Evolutionary conservation across 176 grass and related monocot genomes (phyloP).

Genomic region (Cenchrus fungigraminus): DNA sequence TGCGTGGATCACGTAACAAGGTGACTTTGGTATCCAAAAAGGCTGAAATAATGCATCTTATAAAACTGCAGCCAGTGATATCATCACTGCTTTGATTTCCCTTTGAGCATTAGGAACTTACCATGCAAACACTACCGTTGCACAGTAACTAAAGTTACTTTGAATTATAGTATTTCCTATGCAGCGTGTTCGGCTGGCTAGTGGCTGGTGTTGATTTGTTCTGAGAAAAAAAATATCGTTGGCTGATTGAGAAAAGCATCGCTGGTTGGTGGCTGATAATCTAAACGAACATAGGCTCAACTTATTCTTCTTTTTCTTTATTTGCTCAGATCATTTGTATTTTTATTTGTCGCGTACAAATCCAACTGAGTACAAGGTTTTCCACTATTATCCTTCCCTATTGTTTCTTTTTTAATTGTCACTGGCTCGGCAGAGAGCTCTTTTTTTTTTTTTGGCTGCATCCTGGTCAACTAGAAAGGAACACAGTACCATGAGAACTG

Average conservation of each 20-base stretch:
- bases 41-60: neutral
- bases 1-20: neutral
- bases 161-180: no score
- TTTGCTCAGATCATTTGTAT: neutral
- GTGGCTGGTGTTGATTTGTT: no score
- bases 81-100: constrained; percentile 1
- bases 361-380: neutral
- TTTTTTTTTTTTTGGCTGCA: no score
- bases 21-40: neutral
- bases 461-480: no score
- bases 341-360: neutral
- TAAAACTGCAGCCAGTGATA: neutral
- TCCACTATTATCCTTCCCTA: no score
- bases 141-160: neutral
- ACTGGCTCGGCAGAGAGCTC: no score
- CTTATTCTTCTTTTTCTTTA: neutral
- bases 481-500: no score
- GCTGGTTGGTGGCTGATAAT: no score
- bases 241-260: no score
- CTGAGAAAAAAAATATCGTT: no score
- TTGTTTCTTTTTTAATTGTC: no score
- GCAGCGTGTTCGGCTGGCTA: no score
- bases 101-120: neutral
- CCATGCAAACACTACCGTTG: neutral
- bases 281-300: neutral